Evolutionary conservation across 2,329 filamentous ascomycete genomes (phyloP).

Genomic region (Aspergillus sojae): DNA sequence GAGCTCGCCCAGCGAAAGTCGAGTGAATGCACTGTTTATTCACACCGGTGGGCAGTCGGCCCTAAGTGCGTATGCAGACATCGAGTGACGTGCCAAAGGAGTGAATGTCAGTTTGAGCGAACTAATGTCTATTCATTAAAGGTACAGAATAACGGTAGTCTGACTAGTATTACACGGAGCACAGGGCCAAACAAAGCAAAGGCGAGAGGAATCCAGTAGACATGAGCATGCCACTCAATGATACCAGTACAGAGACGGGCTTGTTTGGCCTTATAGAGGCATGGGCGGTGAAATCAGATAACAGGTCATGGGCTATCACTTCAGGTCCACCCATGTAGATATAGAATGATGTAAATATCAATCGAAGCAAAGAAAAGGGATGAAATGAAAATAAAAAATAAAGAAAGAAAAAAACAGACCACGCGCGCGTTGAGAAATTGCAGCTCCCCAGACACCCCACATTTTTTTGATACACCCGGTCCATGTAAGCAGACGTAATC

Average conservation of each 20-base stretch:
- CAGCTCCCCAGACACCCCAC: conserved; percentile 12
- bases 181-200: conserved; percentile 21
- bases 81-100: conserved; percentile 10
- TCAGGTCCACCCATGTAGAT: conserved; percentile 11
- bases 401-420: conserved; percentile 9
- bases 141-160: conserved; percentile 24
- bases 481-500: neutral
- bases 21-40: conserved; percentile 39
- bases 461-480: conserved; percentile 1
- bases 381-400: conserved; percentile 23
- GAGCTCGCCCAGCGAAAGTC: neutral
- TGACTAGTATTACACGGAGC: conserved; percentile 33
- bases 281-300: neutral
- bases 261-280: neutral
- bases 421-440: conserved; percentile 18
- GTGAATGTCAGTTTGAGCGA: conserved; percentile 9
- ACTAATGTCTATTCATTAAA: conserved; percentile 19
- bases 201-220: conserved; percentile 11
- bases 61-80: conserved; percentile 34
- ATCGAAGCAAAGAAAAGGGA: conserved; percentile 14
- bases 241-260: neutral
- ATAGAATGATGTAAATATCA: conserved; percentile 14
- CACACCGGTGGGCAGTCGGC: conserved; percentile 41
- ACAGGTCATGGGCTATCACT: neutral
- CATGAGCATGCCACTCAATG: neutral